Conservation (phyloP, 2,329 filamentous ascomycete species). For the Colletotrichum liriopes region DNA sequence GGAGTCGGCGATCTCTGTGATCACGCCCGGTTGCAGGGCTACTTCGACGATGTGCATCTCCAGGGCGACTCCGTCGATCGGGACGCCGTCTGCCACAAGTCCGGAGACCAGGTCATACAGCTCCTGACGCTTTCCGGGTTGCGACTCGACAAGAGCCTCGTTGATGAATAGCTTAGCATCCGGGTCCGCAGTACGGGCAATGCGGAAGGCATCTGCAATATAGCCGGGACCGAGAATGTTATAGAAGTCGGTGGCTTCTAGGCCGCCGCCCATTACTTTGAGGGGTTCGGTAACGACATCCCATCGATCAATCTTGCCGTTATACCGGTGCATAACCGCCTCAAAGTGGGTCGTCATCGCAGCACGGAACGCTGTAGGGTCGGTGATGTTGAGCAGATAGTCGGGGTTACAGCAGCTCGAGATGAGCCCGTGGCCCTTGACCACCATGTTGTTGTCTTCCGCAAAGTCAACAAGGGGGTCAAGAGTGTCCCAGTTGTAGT, state of each 20-base stretch:
- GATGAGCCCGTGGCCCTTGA: conserved; percentile 77
- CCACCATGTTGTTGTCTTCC: conserved; percentile 66
- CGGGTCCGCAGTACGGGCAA: conserved; percentile 77
- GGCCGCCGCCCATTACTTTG: conserved; percentile 67
- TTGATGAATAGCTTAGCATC: conserved; percentile 81
- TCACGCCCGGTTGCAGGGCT: conserved; percentile 21
- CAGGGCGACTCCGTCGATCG: conserved; percentile 73
- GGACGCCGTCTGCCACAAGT: conserved; percentile 71
- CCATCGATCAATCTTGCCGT: conserved; percentile 75
- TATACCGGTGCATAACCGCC: conserved; percentile 72
- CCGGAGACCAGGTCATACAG: conserved; percentile 54
- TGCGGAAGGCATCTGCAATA: conserved; percentile 78
- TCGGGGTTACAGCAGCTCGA: conserved; percentile 73
- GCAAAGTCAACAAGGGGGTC: conserved; percentile 75
- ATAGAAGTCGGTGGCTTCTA: conserved; percentile 75
- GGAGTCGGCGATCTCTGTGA: conserved; percentile 19
- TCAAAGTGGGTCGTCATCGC: conserved; percentile 74
- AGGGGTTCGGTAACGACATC: conserved; percentile 78
- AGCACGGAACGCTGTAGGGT: conserved; percentile 65
- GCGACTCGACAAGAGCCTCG: conserved; percentile 76
- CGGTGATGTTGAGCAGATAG: conserved; percentile 72
- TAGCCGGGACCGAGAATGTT: conserved; percentile 79
- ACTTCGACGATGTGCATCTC: conserved; percentile 35
- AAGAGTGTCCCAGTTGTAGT: conserved; percentile 69
- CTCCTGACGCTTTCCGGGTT: conserved; percentile 64